Evolutionary conservation across 2,329 filamentous ascomycete species (phyloP), one percentile per base, ranked within the genome.

Genomic region (Phaeophleospora eucalypticola): DNA sequence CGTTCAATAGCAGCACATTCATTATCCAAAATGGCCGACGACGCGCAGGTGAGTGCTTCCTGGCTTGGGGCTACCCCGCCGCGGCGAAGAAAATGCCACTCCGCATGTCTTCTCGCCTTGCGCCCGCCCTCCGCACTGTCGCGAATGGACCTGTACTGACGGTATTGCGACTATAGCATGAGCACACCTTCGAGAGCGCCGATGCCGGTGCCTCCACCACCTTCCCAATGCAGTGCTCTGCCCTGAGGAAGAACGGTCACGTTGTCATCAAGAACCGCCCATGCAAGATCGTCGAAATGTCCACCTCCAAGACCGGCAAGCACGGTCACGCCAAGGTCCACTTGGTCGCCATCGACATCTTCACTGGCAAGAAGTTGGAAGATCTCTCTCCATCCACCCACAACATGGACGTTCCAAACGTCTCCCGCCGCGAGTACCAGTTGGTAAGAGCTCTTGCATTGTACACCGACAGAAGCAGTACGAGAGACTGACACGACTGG

Each of bases 251-350:
- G 90, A 95, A 94, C 85, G 91, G 93, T 62, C 86, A 87, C 82
- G 93, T 98, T 74, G 85, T 91, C 73, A 97, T 98, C 80, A 98
- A 98, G 86, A 78, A 81, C 77, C 93, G 93, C 67, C 94, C 93
- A 67, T 98, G 93, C 90, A 98, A 97, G 87, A 98, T 98, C 68
- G 88, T 97, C 75, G 93, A 98, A 71, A 98, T 98, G 94, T 95
- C 89, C 64, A 98, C 93, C 80, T 98, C 93, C 75, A 98, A 98
- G 90, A 98, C 93, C 64, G 93, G 93, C 78, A 98, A 98, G 89
- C 93, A 98, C 87, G 93, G 93, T 75, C 94, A 98, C 87, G 93
- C 93, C 78, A 98, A 98, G 86, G 93, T 98, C 73, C 91, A 98
- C 79, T 79, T 98, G 66, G 86, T 96, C 68, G 93, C 89, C 71